Conservation (phyloP, 2,329 filamentous ascomycete genomes). For the Pseudogymnoascus sp. region DNA sequence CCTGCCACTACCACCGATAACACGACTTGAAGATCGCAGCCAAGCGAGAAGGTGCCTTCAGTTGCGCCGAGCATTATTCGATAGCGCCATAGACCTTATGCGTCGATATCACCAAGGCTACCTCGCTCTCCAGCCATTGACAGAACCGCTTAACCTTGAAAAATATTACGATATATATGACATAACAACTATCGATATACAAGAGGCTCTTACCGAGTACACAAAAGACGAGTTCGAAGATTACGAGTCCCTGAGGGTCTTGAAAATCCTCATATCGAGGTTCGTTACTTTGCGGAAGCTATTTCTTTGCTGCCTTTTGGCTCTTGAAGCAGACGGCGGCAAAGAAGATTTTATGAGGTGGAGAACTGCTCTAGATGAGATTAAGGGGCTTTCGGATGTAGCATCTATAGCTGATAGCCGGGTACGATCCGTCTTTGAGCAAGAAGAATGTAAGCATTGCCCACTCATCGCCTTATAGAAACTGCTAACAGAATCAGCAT, state of each 20-base stretch:
- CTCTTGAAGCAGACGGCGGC: constrained; percentile 75
- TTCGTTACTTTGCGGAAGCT: constrained; percentile 77
- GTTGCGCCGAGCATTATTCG: constrained; percentile 68
- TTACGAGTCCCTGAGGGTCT: constrained; percentile 65
- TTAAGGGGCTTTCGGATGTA: constrained; percentile 57
- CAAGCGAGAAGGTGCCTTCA: constrained; percentile 74
- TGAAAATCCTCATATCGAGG: constrained; percentile 76
- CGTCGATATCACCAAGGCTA: constrained; percentile 67
- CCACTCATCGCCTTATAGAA: constrained; percentile 7
- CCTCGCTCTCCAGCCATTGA: constrained; percentile 61
- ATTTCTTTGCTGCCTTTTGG: constrained; percentile 80
- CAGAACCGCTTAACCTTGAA: constrained; percentile 75
- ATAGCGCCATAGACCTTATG: constrained; percentile 63
- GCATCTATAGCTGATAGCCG: constrained; percentile 59
- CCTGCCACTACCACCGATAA: constrained; percentile 85
- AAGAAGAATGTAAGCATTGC: constrained; percentile 65
- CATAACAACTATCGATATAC: constrained; percentile 65
- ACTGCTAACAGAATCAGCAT: constrained; percentile 38
- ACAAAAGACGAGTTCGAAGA: constrained; percentile 67
- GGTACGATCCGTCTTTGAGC: constrained; percentile 63
- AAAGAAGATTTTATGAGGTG: constrained; percentile 71
- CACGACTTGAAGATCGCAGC: constrained; percentile 76
- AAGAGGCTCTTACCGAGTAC: constrained; percentile 61
- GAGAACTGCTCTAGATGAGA: constrained; percentile 69
- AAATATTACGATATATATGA: constrained; percentile 91